Conservation (phyloP, 2,329 filamentous ascomycete species). For the Cladosporium velox region DNA sequence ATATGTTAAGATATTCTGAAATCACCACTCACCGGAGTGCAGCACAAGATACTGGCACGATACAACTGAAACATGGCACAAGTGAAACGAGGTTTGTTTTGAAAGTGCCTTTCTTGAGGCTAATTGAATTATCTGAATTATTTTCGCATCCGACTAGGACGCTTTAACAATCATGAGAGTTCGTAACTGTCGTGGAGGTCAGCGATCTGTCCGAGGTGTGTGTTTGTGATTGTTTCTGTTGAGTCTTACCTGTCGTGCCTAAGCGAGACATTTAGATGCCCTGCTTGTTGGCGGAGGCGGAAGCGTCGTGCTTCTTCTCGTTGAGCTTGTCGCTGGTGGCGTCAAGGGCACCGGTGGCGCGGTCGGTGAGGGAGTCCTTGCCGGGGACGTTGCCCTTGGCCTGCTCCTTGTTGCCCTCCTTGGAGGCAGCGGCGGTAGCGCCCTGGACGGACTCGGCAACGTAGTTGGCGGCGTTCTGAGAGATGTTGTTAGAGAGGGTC, state of each 20-base stretch:
- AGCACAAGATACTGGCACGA: background rate
- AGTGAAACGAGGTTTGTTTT: background rate
- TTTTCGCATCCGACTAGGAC: slow-evolving; percentile 10
- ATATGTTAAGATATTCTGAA: background rate
- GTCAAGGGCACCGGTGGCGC: slow-evolving; percentile 55
- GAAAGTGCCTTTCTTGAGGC: slow-evolving; percentile 14
- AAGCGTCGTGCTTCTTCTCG: slow-evolving; percentile 53
- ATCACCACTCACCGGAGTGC: background rate
- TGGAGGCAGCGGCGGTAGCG: slow-evolving; percentile 57
- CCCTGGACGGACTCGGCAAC: slow-evolving; percentile 65
- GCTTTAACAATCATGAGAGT: slow-evolving; percentile 17
- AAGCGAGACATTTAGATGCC: slow-evolving; percentile 29
- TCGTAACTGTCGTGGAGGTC: slow-evolving; percentile 3
- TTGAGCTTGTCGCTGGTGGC: slow-evolving; percentile 56
- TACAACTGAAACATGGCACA: background rate
- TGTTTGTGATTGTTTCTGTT: too few species aligned
- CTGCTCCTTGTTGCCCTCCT: slow-evolving; percentile 68
- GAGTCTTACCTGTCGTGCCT: background rate
- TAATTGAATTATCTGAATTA: slow-evolving; percentile 16
- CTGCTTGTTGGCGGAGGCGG: slow-evolving; percentile 54
- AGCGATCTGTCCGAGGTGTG: background rate
- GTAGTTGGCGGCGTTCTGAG: slow-evolving; percentile 64
- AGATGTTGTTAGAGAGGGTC: slow-evolving; percentile 32
- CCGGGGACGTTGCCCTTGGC: slow-evolving; percentile 60
- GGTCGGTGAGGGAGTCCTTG: slow-evolving; percentile 56